Percentiles rank a stretch among this genome's conserved stretches.
These are phyloP conservation scores for Melampsora larici-populina DNA, from an alignment of 1,284 basidiomycete species.

Conservation along the genomic window DNA sequence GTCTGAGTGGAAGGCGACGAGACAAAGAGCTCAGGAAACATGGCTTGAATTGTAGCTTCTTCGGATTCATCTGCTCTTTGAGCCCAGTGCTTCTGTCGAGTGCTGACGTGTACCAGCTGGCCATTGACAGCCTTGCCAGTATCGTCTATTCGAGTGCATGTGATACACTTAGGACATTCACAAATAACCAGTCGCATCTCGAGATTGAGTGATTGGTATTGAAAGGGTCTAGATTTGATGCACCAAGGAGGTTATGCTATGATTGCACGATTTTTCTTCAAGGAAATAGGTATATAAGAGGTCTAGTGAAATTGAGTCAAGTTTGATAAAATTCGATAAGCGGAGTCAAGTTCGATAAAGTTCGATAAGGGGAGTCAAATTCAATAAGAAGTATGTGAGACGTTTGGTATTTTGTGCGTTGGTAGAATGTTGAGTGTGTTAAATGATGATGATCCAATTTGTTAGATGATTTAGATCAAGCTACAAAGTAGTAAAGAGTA, in stretches of 20 bases:
- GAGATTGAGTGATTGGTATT: too few species aligned
- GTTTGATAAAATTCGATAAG: too few species aligned
- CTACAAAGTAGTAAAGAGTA: too few species aligned
- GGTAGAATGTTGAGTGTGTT: too few species aligned
- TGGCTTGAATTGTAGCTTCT: background rate
- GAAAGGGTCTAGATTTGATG: background rate
- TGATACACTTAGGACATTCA: background rate
- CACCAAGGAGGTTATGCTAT: background rate
- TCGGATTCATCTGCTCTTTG: background rate
- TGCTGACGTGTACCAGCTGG: background rate
- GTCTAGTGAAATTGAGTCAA: background rate
- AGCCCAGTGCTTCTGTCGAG: background rate
- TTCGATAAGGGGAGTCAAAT: too few species aligned
- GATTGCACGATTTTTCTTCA: background rate
- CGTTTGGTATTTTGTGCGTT: too few species aligned
- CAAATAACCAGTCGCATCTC: background rate
- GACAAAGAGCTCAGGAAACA: background rate
- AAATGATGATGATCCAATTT: too few species aligned
- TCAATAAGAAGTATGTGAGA: too few species aligned
- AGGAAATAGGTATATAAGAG: background rate
- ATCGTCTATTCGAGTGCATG: background rate
- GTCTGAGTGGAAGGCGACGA: background rate
- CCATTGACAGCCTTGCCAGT: background rate
- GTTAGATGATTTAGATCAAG: too few species aligned
- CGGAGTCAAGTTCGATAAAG: too few species aligned